phyloP scores from a whole-genome alignment of 148 eudicot species.

The Rhododendron mucronatum region DNA sequence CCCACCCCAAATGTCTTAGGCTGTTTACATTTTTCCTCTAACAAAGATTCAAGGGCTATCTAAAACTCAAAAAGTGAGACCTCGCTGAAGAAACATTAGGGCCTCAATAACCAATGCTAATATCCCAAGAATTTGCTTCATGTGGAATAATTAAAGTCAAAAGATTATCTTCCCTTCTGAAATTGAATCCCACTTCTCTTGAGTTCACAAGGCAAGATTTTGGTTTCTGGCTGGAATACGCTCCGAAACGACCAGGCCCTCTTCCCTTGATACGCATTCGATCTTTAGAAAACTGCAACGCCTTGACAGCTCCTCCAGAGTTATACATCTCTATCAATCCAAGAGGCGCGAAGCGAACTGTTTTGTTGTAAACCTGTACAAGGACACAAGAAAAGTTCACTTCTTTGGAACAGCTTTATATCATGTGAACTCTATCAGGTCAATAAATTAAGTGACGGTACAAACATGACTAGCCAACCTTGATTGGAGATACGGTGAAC shows the following conservation, averaged over 20 bases:
- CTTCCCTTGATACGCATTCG: constrained; percentile 23
- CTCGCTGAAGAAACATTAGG: background rate
- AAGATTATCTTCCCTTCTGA: constrained; percentile 18
- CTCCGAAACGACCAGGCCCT: constrained; percentile 39
- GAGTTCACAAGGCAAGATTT: constrained; percentile 28
- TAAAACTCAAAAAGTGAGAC: background rate
- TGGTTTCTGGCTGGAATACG: constrained; percentile 30
- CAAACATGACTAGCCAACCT: constrained; percentile 16
- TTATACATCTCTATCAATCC: constrained; percentile 44
- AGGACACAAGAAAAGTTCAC: background rate
- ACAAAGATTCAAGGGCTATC: background rate
- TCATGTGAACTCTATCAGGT: background rate
- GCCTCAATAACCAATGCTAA: constrained; percentile 23
- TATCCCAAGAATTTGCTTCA: constrained; percentile 28
- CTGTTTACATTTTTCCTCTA: background rate
- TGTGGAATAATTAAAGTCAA: constrained; percentile 23
- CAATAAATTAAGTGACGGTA: background rate
- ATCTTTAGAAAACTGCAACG: constrained; percentile 6
- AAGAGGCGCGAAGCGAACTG: constrained; percentile 28
- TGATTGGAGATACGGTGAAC: constrained; percentile 35
- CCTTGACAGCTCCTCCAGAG: constrained; percentile 43
- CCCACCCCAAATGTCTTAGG: background rate
- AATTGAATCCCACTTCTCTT: constrained; percentile 18
- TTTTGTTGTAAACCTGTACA: constrained; percentile 20
- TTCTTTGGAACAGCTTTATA: background rate